These are phyloP conservation scores for Aspergillus viridinutans DNA, from an alignment of 2,329 filamentous ascomycete species.

Conservation along the genomic window DNA sequence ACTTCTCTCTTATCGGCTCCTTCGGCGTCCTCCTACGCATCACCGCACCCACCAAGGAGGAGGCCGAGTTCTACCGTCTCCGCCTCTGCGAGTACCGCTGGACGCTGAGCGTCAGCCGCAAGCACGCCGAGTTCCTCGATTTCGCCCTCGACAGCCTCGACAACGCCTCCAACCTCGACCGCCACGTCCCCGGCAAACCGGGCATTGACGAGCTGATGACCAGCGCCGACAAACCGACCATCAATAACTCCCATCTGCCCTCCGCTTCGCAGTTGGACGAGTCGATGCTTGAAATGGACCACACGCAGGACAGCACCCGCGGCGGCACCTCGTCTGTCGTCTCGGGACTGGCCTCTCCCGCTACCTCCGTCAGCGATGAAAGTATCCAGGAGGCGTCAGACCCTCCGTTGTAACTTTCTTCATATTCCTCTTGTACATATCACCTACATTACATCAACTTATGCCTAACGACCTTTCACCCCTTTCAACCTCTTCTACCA, in stretches of 20 bases:
- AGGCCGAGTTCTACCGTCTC: conserved; percentile 87
- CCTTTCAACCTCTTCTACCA: neutral
- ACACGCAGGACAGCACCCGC: conserved; percentile 11
- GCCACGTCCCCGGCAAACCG: conserved; percentile 68
- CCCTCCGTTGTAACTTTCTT: conserved; percentile 5
- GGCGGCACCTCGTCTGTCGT: conserved; percentile 33
- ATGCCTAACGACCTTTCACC: conserved; percentile 1
- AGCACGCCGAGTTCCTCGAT: conserved; percentile 53
- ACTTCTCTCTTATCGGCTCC: conserved; percentile 91
- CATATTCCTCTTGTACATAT: neutral
- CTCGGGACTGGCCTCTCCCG: conserved; percentile 35
- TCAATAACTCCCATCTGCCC: conserved; percentile 16
- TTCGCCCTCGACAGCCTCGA: conserved; percentile 78
- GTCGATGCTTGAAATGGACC: conserved; percentile 22
- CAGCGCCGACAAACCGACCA: conserved; percentile 21
- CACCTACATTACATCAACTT: neutral
- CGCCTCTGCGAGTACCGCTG: conserved; percentile 86
- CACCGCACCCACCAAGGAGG: conserved; percentile 79
- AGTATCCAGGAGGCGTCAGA: conserved; percentile 23
- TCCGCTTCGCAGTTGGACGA: conserved; percentile 19
- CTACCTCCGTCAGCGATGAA: conserved; percentile 32
- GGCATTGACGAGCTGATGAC: conserved; percentile 48
- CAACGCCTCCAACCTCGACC: conserved; percentile 64
- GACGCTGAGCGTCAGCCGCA: conserved; percentile 83
- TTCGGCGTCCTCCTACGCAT: conserved; percentile 89